Evolutionary conservation across 2,329 filamentous ascomycete species (phyloP).

Genomic region (Sphaerulina vaccinii): DNA sequence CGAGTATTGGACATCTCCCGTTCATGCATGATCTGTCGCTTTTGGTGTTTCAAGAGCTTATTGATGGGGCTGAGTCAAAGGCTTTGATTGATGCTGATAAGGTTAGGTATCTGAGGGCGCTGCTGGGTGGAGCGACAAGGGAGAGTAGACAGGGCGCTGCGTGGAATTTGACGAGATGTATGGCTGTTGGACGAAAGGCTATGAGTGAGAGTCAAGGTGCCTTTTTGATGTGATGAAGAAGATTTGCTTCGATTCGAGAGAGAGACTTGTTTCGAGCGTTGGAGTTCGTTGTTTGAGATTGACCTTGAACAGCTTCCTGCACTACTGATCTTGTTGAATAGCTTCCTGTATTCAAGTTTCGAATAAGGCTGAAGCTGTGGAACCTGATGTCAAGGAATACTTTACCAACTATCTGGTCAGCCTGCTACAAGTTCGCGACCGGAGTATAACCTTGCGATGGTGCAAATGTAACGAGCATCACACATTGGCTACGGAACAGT

Average conservation of each 20-base stretch:
- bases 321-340: no score
- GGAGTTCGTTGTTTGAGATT: no score
- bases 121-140: constrained; percentile 23
- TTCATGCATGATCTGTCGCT: constrained; percentile 26
- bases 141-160: constrained; percentile 25
- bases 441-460: constrained; percentile 7
- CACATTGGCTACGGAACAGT: not conserved
- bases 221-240: constrained; percentile 11
- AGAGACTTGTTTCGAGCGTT: not conserved
- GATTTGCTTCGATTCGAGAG: not conserved
- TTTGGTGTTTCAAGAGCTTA: constrained; percentile 26
- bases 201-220: constrained; percentile 12
- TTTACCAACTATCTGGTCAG: not conserved
- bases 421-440: not conserved
- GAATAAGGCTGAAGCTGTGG: not conserved
- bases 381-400: not conserved
- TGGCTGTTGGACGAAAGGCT: constrained; percentile 23
- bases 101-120: constrained; percentile 14
- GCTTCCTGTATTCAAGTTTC: no score
- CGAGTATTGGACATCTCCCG: constrained; percentile 18
- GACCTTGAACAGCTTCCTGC: no score
- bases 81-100: constrained; percentile 20
- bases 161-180: constrained; percentile 27
- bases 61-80: constrained; percentile 24
- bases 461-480: not conserved